These are phyloP conservation scores for Stemphylium vesicarium DNA, from an alignment of 2,329 filamentous ascomycete species.

Conservation along the genomic window DNA sequence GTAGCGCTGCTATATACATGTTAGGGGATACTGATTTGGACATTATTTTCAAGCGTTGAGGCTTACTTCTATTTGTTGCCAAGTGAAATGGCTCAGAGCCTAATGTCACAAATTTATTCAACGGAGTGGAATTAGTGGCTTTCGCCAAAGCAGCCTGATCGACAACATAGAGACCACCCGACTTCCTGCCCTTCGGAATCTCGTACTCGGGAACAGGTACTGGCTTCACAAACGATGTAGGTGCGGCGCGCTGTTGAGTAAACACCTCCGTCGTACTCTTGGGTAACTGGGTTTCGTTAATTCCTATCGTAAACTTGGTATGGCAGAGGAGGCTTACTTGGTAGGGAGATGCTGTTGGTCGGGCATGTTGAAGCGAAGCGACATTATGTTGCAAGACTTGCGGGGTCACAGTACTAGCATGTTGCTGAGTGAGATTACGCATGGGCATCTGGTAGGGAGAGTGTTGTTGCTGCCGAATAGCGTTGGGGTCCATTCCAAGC, in stretches of 20 bases:
- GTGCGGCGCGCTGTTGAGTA: slow-evolving; percentile 26
- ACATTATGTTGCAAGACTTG: slow-evolving; percentile 39
- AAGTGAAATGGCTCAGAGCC: slow-evolving; percentile 52
- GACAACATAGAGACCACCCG: slow-evolving; percentile 52
- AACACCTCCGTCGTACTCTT: slow-evolving; percentile 38
- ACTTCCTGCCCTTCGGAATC: slow-evolving; percentile 43
- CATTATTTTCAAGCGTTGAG: slow-evolving; percentile 1
- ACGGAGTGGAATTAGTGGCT: slow-evolving; percentile 52
- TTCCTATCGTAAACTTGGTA: background rate
- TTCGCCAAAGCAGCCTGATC: slow-evolving; percentile 50
- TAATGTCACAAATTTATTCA: slow-evolving; percentile 54
- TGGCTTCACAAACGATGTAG: slow-evolving; percentile 25
- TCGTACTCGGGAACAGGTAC: slow-evolving; percentile 40
- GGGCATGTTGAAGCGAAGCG: slow-evolving; percentile 24
- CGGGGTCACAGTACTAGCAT: slow-evolving; percentile 36
- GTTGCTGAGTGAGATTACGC: slow-evolving; percentile 29
- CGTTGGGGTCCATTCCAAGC: slow-evolving; percentile 30
- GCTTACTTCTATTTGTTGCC: slow-evolving; percentile 54
- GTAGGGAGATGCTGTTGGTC: slow-evolving; percentile 31
- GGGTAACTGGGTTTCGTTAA: slow-evolving; percentile 33
- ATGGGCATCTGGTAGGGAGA: slow-evolving; percentile 41
- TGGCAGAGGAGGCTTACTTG: slow-evolving; percentile 33
- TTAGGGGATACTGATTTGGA: slow-evolving; percentile 24
- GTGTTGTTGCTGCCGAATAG: slow-evolving; percentile 38
- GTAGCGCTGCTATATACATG: slow-evolving; percentile 46